phyloP scores from a whole-genome alignment of 176 grass and related monocot species.

The Canna indica region DNA sequence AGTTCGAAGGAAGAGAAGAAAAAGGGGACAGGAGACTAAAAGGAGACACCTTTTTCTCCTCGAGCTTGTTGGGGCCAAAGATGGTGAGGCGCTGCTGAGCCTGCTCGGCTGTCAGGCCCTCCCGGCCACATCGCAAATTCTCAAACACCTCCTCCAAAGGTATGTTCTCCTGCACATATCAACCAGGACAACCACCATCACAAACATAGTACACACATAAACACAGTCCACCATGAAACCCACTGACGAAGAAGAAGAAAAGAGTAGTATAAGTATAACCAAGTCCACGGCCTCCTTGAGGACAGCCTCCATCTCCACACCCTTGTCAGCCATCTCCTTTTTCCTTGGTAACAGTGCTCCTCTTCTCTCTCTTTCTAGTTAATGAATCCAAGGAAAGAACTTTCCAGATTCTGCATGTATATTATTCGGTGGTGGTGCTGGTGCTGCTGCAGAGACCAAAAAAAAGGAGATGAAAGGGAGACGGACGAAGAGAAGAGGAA shows the following conservation, averaged over 20 bases:
- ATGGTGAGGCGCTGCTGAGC: slow-evolving; percentile 45
- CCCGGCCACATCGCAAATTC: slow-evolving; percentile 51
- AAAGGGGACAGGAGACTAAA: background rate
- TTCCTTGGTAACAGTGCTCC: no score
- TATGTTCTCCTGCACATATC: slow-evolving; percentile 49
- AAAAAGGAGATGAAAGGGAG: no score
- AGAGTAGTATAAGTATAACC: slow-evolving; percentile 12
- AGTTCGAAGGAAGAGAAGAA: background rate
- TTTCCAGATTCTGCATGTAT: background rate
- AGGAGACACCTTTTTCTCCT: slow-evolving; percentile 50
- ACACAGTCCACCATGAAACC: background rate
- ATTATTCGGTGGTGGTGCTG: no score
- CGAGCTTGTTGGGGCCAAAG: slow-evolving; percentile 64
- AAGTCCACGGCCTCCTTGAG: slow-evolving; percentile 67
- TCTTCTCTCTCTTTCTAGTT: background rate
- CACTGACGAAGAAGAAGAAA: background rate
- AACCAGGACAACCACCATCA: slow-evolving; percentile 4
- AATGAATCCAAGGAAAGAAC: background rate
- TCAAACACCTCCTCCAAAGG: slow-evolving; percentile 73
- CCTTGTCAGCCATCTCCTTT: slow-evolving; percentile 54
- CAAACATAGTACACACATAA: background rate
- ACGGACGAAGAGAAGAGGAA: no score
- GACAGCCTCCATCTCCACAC: slow-evolving; percentile 48
- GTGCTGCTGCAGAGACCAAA: no score
- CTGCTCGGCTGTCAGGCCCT: slow-evolving; percentile 33